These are phyloP conservation scores for Psilocybe subaeruginosa DNA, from an alignment of 768 basidiomycete genomes.

Conservation along the genomic window DNA sequence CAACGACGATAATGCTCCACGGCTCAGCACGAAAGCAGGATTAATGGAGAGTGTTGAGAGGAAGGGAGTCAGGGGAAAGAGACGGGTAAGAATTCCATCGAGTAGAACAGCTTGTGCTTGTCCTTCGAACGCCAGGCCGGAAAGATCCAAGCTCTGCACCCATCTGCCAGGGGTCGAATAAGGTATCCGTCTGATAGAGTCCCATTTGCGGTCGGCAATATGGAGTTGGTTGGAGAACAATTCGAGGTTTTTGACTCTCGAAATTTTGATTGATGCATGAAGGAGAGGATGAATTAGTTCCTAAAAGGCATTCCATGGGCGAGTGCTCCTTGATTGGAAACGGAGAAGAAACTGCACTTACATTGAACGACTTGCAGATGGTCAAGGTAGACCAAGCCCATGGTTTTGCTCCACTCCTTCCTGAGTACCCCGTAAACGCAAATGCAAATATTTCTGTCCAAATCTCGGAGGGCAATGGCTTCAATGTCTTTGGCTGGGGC, in stretches of 20 bases:
- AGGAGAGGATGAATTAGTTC: slow-evolving; percentile 68
- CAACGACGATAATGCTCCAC: slow-evolving; percentile 56
- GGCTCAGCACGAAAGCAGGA: slow-evolving; percentile 61
- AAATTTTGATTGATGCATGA: slow-evolving; percentile 57
- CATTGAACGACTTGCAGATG: slow-evolving; percentile 52
- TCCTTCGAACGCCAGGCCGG: slow-evolving; percentile 46
- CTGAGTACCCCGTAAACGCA: slow-evolving; percentile 29
- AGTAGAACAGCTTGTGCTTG: slow-evolving; percentile 53
- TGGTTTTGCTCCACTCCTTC: slow-evolving; percentile 15
- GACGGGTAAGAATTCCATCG: slow-evolving; percentile 62
- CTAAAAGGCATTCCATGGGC: slow-evolving; percentile 35
- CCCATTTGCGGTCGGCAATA: slow-evolving; percentile 78
- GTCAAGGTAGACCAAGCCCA: slow-evolving; percentile 38
- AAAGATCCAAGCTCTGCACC: slow-evolving; percentile 78
- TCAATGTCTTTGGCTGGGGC: slow-evolving; percentile 51
- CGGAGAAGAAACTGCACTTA: slow-evolving; percentile 16
- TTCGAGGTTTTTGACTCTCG: slow-evolving; percentile 46
- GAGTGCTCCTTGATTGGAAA: neutral
- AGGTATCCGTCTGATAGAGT: slow-evolving; percentile 84
- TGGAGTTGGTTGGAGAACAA: slow-evolving; percentile 62
- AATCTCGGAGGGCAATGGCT: slow-evolving; percentile 67
- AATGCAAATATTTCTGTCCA: slow-evolving; percentile 66
- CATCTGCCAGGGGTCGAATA: slow-evolving; percentile 89
- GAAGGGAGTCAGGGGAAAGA: slow-evolving; percentile 74
- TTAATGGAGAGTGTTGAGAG: slow-evolving; percentile 56